Base-by-base conservation (phyloP, 805 yeast species). In the Zygoascus flipseniorum region DNA sequence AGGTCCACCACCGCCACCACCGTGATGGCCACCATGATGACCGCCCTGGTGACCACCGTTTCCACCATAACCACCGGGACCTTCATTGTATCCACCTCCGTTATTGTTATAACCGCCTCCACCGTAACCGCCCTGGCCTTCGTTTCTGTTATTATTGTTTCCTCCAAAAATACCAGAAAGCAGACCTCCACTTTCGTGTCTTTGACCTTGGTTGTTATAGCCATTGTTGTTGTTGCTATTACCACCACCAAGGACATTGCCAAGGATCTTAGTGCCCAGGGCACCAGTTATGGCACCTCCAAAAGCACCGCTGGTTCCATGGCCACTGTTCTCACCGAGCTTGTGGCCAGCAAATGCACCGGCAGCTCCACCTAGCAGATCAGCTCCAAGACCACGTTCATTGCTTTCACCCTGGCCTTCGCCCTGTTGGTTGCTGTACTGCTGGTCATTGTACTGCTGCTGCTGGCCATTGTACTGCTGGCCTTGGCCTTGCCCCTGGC, bases 1-100 rank as follows among this genome's bases (percentile, higher is more conserved):
- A 5, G 18, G n/a, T 14, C 37, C 42, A n/a, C 52, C 52, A 32
- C 53, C 28, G 39, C 39, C 39, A n/a, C 39, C 39, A 8, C 35
- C 42, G 28, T 32, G 26, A 23, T 51, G 26, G 31, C 42, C 50
- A 16, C 31, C 50, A 46, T 41, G 20, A 19, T 37, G 28, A 28
- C 37, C 35, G 8, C 28, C 32, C 19, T 19, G 19, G 23, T 54
- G 68, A 14, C 72, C 72, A 9, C 57, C 59, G 11, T 53, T 57
- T 1, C 57, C 61, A 23, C 53, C 56, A 8, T 8, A 55, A 23
- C 55, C 56, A 11, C 56, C 58, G 14, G 39, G 39, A 10, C 54
- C 52, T 10, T 53, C 62, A 37, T 49, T 52, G 43, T 47, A 50
- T 6, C 57, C 60, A 43, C 51, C 55, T 16, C 35, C 48, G 23